Conservation (phyloP, 2,329 filamentous ascomycete genomes). For the Diaporthe aspalathi region DNA sequence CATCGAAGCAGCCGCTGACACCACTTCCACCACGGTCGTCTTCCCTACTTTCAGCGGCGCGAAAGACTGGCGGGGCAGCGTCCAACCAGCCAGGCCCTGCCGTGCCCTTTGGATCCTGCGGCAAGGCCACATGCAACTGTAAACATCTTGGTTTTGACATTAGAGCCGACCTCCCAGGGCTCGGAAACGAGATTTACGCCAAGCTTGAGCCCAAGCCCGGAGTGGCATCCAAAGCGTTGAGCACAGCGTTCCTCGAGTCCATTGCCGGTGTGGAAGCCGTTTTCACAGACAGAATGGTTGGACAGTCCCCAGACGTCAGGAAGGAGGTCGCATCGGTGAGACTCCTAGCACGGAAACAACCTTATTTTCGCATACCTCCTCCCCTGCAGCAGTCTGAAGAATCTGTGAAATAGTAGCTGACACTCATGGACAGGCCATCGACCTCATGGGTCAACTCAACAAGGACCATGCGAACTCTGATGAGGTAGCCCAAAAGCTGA, state of each 20-base stretch:
- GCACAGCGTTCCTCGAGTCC: slow-evolving; percentile 3
- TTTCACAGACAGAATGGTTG: background rate
- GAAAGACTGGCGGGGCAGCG: no score
- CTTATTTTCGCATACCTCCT: background rate
- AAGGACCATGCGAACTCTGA: background rate
- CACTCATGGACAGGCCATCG: background rate
- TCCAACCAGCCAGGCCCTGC: background rate
- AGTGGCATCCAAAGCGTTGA: background rate
- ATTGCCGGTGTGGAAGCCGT: slow-evolving; percentile 1
- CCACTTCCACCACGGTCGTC: background rate
- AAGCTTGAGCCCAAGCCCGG: background rate
- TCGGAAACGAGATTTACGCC: background rate
- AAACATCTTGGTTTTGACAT: background rate
- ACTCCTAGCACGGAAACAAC: background rate
- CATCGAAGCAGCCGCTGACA: background rate
- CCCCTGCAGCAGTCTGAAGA: background rate
- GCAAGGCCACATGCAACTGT: background rate
- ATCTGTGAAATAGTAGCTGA: background rate
- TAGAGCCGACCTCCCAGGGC: background rate
- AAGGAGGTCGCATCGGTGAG: background rate
- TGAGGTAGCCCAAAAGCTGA: background rate
- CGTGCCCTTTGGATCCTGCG: background rate
- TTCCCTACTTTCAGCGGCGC: background rate
- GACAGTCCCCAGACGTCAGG: background rate
- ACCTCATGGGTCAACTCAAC: background rate